Percentiles rank a stretch among this genome's conserved stretches.
phyloP scores from a whole-genome alignment of 2,329 filamentous ascomycete species.

The Aspergillus felis region DNA sequence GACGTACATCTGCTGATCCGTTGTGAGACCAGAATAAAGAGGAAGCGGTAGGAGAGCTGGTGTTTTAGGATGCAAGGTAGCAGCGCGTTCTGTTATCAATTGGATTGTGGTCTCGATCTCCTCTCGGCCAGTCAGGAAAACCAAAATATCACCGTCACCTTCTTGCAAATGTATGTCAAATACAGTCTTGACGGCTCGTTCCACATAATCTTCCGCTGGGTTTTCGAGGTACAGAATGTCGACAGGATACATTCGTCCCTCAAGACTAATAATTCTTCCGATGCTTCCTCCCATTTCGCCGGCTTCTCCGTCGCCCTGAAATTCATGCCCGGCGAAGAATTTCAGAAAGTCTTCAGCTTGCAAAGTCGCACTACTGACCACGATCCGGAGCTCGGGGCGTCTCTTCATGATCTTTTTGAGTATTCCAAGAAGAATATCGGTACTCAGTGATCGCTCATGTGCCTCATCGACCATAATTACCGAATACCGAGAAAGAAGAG shows the following conservation, averaged over 20 bases:
- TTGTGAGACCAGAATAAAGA: conserved; percentile 82
- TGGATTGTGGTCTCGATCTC: conserved; percentile 86
- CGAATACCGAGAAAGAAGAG: conserved; percentile 82
- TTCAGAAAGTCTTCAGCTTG: conserved; percentile 80
- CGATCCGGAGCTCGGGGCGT: conserved; percentile 75
- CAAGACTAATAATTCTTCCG: conserved; percentile 73
- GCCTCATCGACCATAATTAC: conserved; percentile 98
- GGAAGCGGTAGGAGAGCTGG: conserved; percentile 67
- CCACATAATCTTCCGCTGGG: conserved; percentile 81
- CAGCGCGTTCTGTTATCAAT: conserved; percentile 68
- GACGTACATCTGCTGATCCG: conserved; percentile 91
- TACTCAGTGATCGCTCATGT: conserved; percentile 88
- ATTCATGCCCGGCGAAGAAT: conserved; percentile 64
- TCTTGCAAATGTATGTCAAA: conserved; percentile 85
- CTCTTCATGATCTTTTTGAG: conserved; percentile 84
- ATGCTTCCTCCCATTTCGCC: conserved; percentile 38
- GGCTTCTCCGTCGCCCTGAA: conserved; percentile 31
- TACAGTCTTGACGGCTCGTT: conserved; percentile 75
- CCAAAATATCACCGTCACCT: conserved; percentile 75
- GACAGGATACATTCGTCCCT: conserved; percentile 84
- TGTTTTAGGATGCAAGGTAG: conserved; percentile 57
- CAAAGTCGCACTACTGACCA: conserved; percentile 89
- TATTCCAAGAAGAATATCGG: conserved; percentile 83
- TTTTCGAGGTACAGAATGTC: conserved; percentile 76
- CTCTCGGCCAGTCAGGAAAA: conserved; percentile 89